Evolutionary conservation across 2,329 filamentous ascomycete species (phyloP).

Genomic region (Penicillium hesseltinei): DNA sequence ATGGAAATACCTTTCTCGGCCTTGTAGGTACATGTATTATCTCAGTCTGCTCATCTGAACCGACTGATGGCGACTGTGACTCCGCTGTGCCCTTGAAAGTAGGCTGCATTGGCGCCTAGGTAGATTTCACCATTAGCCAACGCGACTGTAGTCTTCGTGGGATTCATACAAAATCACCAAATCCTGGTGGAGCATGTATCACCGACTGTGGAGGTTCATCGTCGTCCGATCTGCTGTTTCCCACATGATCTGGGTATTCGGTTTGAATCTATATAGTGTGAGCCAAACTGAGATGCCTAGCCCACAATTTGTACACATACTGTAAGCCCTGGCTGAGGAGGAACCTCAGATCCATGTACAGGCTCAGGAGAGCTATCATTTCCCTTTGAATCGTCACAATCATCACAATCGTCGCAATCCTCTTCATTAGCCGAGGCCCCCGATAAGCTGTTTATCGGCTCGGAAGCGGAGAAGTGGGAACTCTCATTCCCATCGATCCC

Average conservation of each 20-base stretch:
- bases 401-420: neutral
- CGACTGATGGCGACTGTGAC: conserved; percentile 11
- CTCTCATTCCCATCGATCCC: conserved; percentile 5
- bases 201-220: conserved; percentile 73
- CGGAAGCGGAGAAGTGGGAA: conserved; percentile 4
- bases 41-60: conserved; percentile 8
- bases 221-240: conserved; percentile 56
- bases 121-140: conserved; percentile 6
- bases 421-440: neutral
- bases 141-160: neutral
- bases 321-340: conserved; percentile 22
- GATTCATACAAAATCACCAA: conserved; percentile 69
- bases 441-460: conserved; percentile 5
- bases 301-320: conserved; percentile 22
- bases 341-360: conserved; percentile 2
- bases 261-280: conserved; percentile 32
- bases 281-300: neutral
- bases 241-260: conserved; percentile 15
- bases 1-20: conserved; percentile 16
- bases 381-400: conserved; percentile 1
- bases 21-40: conserved; percentile 5
- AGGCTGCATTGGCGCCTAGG: conserved; percentile 2
- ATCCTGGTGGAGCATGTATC: conserved; percentile 84
- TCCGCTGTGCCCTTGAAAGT: conserved; percentile 10
- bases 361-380: neutral